These are phyloP conservation scores for Claviceps sp. DNA, from an alignment of 2,329 filamentous ascomycete species.

Conservation along the genomic window DNA sequence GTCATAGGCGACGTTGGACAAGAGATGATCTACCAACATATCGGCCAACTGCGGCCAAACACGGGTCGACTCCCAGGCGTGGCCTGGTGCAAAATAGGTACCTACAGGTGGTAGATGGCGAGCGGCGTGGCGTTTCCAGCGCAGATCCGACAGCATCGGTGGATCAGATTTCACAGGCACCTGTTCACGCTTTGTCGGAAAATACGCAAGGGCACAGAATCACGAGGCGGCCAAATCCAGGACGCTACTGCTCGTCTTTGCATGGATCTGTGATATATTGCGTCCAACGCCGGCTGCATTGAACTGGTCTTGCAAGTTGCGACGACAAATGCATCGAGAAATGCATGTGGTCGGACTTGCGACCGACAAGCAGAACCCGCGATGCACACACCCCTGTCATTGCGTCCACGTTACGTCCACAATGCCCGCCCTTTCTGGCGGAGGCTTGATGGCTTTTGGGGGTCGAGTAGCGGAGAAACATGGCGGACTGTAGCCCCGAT, in stretches of 20 bases:
- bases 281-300: background rate
- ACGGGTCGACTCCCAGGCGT: background rate
- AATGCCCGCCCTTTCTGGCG: conserved; percentile 4
- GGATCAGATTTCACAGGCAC: background rate
- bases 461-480: conserved; percentile 4
- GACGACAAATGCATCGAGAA: background rate
- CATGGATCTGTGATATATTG: background rate
- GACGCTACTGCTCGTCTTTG: background rate
- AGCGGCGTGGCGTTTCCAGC: background rate
- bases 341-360: background rate
- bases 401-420: background rate
- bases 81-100: background rate
- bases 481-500: background rate
- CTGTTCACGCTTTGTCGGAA: background rate
- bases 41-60: background rate
- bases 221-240: background rate
- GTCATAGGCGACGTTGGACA: background rate
- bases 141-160: background rate
- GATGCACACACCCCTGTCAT: background rate
- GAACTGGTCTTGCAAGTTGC: background rate
- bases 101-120: background rate
- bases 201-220: no score
- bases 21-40: background rate
- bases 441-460: conserved; percentile 1
- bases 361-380: background rate